Evolutionary conservation across 495 filamentous ascomycete species (phyloP), one percentile per base, ranked within the genome.

Genomic region (Aspergillus biplanus): DNA sequence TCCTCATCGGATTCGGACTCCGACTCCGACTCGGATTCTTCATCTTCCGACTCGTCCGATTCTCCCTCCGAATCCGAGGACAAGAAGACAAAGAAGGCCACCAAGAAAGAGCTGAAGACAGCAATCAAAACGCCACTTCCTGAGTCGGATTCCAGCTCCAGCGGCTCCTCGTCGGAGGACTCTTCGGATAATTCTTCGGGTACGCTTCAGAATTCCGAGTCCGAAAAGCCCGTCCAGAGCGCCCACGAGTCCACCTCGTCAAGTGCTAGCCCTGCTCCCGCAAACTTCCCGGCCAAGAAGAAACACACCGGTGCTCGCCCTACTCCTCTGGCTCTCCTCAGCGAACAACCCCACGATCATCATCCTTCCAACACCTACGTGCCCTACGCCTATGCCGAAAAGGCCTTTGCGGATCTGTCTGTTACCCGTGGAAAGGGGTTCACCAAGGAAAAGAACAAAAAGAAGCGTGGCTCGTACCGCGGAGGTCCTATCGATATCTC

Each of bases 361-460:
- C 82, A 88, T 59, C 72, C 80, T 1, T 83, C 78, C 31, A 97
- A 95, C 77, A 83, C 83, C 5, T 97, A 93, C 72, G 81, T 90
- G 35, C 76, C 86, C 5, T 92, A 97, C 67, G 92, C 92, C 42
- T 99, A 97, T 71, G 93, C 93, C 6, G 87, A 94, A 56, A 87
- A 87, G 56, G 96, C 96, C 37, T 90, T 90, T 67, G 83, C 90
- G 61, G 94, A 97, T 73, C 77, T 99, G 54, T 91, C 89, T 33
- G 85, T 96, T 31, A 97, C 94, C 32, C 92, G 89, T 72, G 96
- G 96, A 59, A 98, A 97, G 80, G 91, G 92, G 13, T 99, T 99
- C 79, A 99, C 94, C 58, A 99, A 99, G 84, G 96, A 98, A 80
- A 99, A 99, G 88, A 97, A 99, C 75, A 99, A 98, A 83, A 90